phyloP scores from a whole-genome alignment of 2,329 filamentous ascomycete genomes.

The Penicillium sp. region DNA sequence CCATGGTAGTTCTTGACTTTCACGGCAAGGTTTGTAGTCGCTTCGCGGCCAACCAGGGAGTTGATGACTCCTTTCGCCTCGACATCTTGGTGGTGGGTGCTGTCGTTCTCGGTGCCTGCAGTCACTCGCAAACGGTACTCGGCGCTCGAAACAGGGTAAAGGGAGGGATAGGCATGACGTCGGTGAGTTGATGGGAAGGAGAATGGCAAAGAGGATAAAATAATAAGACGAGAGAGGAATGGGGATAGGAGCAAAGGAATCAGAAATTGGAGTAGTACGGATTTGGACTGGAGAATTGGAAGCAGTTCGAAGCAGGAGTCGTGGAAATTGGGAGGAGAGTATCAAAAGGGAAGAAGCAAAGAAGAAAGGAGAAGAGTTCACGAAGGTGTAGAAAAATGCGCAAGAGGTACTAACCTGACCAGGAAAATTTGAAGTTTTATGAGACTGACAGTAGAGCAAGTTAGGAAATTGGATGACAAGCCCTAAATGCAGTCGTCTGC shows the following conservation, averaged over 20 bases:
- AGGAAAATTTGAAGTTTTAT: too few species aligned
- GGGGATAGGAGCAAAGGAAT: not conserved
- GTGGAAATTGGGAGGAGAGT: not conserved
- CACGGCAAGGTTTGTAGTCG: constrained; percentile 69
- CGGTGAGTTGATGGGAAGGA: not conserved
- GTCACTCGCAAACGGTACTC: constrained; percentile 76
- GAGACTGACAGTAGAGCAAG: too few species aligned
- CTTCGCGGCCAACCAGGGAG: constrained; percentile 61
- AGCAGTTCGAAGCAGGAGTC: too few species aligned
- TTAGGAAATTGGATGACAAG: too few species aligned
- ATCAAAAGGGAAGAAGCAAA: not conserved
- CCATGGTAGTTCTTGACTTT: constrained; percentile 65
- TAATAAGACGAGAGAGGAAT: not conserved
- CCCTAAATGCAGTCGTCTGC: not conserved
- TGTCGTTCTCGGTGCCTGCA: constrained; percentile 74
- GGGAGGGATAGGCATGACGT: not conserved
- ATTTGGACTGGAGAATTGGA: too few species aligned
- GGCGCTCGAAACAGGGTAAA: constrained; percentile 2
- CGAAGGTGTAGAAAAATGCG: not conserved
- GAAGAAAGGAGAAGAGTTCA: not conserved
- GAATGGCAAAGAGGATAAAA: not conserved
- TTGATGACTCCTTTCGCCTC: constrained; percentile 70
- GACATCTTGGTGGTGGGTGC: constrained; percentile 68
- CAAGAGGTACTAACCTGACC: too few species aligned
- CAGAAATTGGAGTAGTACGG: not conserved